Conservation (phyloP, 2,329 filamentous ascomycete genomes). For the Arachnomyces sp. region DNA sequence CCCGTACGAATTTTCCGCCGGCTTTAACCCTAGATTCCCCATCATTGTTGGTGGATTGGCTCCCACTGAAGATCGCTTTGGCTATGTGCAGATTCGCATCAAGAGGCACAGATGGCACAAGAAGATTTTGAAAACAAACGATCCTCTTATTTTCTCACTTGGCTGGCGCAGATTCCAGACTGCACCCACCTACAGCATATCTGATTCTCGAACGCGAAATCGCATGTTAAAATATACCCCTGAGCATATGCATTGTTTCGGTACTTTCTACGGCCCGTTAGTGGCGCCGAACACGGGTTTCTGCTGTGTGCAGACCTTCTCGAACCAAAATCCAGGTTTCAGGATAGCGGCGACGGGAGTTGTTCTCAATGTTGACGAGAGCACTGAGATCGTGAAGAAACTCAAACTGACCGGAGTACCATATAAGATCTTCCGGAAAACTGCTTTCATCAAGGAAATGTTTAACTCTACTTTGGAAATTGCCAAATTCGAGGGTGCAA, state of each 20-base stretch:
- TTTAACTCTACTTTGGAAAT: conserved; percentile 89
- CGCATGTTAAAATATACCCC: conserved; percentile 98
- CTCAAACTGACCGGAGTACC: conserved; percentile 89
- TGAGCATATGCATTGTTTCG: conserved; percentile 99
- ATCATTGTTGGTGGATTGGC: conserved; percentile 87
- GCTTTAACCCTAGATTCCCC: conserved; percentile 75
- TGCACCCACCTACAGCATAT: conserved; percentile 87
- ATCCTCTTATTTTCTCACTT: conserved; percentile 92
- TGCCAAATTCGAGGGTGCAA: conserved; percentile 94
- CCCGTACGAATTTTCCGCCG: conserved; percentile 77
- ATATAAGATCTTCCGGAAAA: conserved; percentile 99
- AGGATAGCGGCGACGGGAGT: conserved; percentile 90
- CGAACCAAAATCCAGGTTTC: conserved; percentile 78
- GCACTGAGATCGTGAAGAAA: conserved; percentile 97
- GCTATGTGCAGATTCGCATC: conserved; percentile 90
- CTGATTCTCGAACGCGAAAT: conserved; percentile 85
- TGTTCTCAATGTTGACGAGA: conserved; percentile 88
- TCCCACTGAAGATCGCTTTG: conserved; percentile 89
- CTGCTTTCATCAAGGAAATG: conserved; percentile 98
- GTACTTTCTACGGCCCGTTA: conserved; percentile 87
- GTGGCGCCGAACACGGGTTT: conserved; percentile 95
- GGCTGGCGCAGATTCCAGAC: conserved; percentile 95
- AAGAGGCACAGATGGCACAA: conserved; percentile 99
- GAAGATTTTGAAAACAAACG: conserved; percentile 97
- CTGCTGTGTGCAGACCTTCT: conserved; percentile 84